Base-by-base conservation (phyloP, 2,329 filamentous ascomycete genomes). In the Penicillium sp. region DNA sequence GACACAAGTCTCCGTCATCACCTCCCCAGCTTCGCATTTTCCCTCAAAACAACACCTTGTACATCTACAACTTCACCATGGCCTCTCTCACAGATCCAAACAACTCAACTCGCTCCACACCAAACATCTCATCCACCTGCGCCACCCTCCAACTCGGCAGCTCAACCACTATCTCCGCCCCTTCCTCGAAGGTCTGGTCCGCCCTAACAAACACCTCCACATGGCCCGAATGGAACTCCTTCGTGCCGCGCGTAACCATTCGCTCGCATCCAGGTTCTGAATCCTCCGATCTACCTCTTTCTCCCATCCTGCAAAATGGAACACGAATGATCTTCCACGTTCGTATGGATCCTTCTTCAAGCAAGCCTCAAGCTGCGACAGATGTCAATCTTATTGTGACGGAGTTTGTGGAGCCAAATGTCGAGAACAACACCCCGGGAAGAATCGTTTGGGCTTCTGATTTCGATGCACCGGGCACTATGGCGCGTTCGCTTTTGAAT, bases 221-320 rank as follows among this genome's bases (percentile, higher is more conserved):
- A 46, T 80, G 74, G 72, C 68, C 71, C 21, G 60, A 70, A 43
- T 80, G 78, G 78, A 80, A 79, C 57, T 66, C 67, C 6, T 79
- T 79, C 60, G 67, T 76, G 6, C 72, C 76, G 2, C 66, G 68
- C 23, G 75, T 78, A 4, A 72, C 70, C n/a, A 74, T 80, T 58
- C 74, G 69, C 42, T 67, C 70, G 34, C 76, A 78, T 28, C 69
- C 75, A 51, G 41, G 57, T 4, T 42, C 42, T 33, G 57, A 61
- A 21, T 49, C 28, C 3, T 29, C 28, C 10, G 8, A 60, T 28
- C 53, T 56, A 9, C 13, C 54, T 0, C 58, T 61, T 45, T 67
- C 66, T 0, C 61, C 65, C 10, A 45, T 63, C 18, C 64, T 76
- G 6, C 70, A 73, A 54, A 49, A 59, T 1, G 75, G 73, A 16